These are phyloP conservation scores for Penicillium dipodomyicola DNA, from an alignment of 495 filamentous ascomycete genomes.

Conservation along the genomic window DNA sequence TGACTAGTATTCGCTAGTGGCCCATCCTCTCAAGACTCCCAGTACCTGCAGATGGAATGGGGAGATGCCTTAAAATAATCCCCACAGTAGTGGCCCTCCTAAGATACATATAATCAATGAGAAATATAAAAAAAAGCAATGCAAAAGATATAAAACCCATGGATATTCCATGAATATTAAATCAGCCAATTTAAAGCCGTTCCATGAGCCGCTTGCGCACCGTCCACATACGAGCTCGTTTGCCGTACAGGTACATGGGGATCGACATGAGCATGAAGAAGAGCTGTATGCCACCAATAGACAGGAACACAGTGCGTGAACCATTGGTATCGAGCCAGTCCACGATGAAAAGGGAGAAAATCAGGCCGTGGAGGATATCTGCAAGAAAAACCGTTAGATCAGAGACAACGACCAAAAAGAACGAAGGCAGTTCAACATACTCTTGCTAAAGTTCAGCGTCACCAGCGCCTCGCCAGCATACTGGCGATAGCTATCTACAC, in stretches of 20 bases:
- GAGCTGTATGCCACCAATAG: slow-evolving; percentile 84
- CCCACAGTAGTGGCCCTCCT: neutral
- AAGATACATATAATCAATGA: neutral
- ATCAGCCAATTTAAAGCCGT: slow-evolving; percentile 55
- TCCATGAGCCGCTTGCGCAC: slow-evolving; percentile 87
- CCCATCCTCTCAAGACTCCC: too few species aligned
- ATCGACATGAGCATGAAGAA: slow-evolving; percentile 71
- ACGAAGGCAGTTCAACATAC: slow-evolving; percentile 34
- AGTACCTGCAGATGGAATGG: neutral
- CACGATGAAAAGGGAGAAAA: slow-evolving; percentile 91
- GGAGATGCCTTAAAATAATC: neutral
- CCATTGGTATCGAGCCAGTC: slow-evolving; percentile 77
- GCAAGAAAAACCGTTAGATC: slow-evolving; percentile 8
- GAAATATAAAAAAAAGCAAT: neutral
- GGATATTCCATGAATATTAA: neutral
- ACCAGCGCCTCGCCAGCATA: slow-evolving; percentile 95
- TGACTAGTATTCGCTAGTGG: too few species aligned
- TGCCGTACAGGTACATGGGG: slow-evolving; percentile 95
- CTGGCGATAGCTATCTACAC: slow-evolving; percentile 88
- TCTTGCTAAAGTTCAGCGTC: slow-evolving; percentile 93
- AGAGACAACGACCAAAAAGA: neutral
- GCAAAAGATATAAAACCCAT: neutral
- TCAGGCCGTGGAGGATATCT: slow-evolving; percentile 83
- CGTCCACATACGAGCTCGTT: slow-evolving; percentile 95
- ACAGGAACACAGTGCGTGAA: slow-evolving; percentile 73